A percentile compares a stretch with the other conserved stretches of the same genome.
phyloP scores from a whole-genome alignment of 2,329 filamentous ascomycete species.

The Alternaria dauci region DNA sequence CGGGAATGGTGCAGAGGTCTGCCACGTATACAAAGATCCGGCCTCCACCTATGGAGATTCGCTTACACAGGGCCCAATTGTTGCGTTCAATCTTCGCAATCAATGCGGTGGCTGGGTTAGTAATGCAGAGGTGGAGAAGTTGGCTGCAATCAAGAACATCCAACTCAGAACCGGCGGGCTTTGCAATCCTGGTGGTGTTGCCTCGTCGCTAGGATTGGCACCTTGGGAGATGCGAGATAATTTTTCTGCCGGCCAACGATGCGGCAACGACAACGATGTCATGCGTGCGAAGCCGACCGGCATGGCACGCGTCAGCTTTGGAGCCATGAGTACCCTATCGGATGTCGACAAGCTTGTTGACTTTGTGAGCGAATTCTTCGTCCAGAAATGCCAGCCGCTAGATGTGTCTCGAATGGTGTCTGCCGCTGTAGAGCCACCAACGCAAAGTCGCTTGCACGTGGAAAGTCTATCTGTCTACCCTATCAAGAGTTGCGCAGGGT shows the following conservation, averaged over 20 bases:
- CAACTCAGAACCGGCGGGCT: conserved; percentile 88
- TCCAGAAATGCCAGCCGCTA: conserved; percentile 37
- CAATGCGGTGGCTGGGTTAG: conserved; percentile 77
- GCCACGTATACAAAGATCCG: conserved; percentile 67
- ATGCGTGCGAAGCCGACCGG: conserved; percentile 87
- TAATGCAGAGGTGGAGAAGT: conserved; percentile 85
- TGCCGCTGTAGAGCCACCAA: conserved; percentile 36
- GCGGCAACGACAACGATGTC: conserved; percentile 82
- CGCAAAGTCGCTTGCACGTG: conserved; percentile 50
- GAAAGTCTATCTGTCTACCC: conserved; percentile 74
- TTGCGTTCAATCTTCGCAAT: conserved; percentile 84
- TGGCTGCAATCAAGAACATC: conserved; percentile 79
- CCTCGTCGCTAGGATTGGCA: conserved; percentile 73
- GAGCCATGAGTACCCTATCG: conserved; percentile 82
- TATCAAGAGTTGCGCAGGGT: conserved; percentile 92
- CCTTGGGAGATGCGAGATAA: conserved; percentile 85
- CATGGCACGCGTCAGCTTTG: conserved; percentile 83
- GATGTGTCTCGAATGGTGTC: conserved; percentile 30
- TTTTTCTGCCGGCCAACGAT: conserved; percentile 84
- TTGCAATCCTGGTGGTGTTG: conserved; percentile 90
- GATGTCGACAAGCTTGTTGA: conserved; percentile 77
- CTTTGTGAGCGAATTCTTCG: conserved; percentile 67
- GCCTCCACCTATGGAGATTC: conserved; percentile 55
- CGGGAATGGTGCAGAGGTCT: conserved; percentile 71
- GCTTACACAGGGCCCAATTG: conserved; percentile 71